phyloP scores from a whole-genome alignment of 495 filamentous ascomycete genomes.

The Cercophora newfieldiana region DNA sequence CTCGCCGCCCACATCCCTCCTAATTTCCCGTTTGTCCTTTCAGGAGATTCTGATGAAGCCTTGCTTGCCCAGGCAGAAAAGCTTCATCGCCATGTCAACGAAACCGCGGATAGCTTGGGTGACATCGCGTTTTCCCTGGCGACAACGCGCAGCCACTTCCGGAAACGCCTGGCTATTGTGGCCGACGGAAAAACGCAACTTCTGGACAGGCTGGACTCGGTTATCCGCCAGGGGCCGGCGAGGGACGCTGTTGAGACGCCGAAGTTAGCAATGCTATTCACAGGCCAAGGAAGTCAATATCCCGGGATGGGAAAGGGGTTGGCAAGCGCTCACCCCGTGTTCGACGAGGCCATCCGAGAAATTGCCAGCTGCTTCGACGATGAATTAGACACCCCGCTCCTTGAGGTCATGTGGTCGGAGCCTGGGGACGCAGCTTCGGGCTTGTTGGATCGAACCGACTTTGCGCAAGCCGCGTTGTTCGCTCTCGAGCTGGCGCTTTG shows the following conservation, averaged over 20 bases:
- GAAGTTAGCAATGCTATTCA: constrained; percentile 39
- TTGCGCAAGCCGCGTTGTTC: constrained; percentile 30
- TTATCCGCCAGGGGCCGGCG: not conserved
- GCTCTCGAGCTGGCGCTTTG: constrained; percentile 28
- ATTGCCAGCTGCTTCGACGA: constrained; percentile 22
- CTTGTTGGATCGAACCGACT: constrained; percentile 24
- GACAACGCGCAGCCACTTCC: constrained; percentile 27
- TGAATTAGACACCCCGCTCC: constrained; percentile 27
- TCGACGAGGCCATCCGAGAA: constrained; percentile 20
- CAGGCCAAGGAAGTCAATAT: constrained; percentile 40
- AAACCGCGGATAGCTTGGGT: constrained; percentile 11
- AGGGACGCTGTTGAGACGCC: not conserved
- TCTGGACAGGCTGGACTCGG: constrained; percentile 19
- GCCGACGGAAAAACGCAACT: constrained; percentile 17
- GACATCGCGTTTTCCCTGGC: constrained; percentile 32
- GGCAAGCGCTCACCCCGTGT: constrained; percentile 21
- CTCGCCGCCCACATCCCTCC: not conserved
- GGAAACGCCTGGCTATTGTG: constrained; percentile 14
- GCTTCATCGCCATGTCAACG: constrained; percentile 19
- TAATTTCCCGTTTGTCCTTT: constrained; percentile 25
- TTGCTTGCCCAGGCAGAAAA: constrained; percentile 21
- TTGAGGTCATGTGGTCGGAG: constrained; percentile 33
- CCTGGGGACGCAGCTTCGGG: constrained; percentile 19
- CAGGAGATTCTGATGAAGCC: constrained; percentile 21
- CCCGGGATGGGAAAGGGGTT: constrained; percentile 37